Conservation (phyloP, 805 yeast species). For the Candida caryicola region DNA sequence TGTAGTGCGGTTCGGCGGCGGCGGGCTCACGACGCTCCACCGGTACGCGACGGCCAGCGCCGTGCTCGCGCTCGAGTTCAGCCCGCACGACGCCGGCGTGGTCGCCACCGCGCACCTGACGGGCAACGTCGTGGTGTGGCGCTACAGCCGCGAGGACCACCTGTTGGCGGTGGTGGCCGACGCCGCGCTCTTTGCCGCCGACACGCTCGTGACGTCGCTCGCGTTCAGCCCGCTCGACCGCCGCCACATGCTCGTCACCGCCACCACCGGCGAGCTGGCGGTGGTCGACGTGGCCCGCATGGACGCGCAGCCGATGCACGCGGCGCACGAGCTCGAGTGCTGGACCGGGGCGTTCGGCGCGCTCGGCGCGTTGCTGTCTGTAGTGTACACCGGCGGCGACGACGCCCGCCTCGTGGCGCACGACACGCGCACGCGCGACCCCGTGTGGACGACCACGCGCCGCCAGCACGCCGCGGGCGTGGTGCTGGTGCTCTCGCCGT, state of each 20-base stretch:
- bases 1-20: slow-evolving; percentile 29
- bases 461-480: slow-evolving; percentile 89
- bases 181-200: slow-evolving; percentile 46
- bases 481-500: slow-evolving; percentile 64
- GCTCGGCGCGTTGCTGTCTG: slow-evolving; percentile 47
- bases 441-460: slow-evolving; percentile 36
- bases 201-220: slow-evolving; percentile 60
- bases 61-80: slow-evolving; percentile 71
- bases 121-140: slow-evolving; percentile 72
- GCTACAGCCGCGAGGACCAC: slow-evolving; percentile 14
- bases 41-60: slow-evolving; percentile 52
- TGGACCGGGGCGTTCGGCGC: slow-evolving; percentile 83
- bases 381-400: slow-evolving; percentile 88
- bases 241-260: slow-evolving; percentile 49
- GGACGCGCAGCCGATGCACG: slow-evolving; percentile 21
- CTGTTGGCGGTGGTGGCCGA: slow-evolving; percentile 13
- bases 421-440: slow-evolving; percentile 49
- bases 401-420: slow-evolving; percentile 75
- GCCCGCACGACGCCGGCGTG: slow-evolving; percentile 48
- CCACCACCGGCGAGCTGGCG: slow-evolving; percentile 64
- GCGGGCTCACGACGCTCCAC: slow-evolving; percentile 14
- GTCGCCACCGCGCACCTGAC: slow-evolving; percentile 75
- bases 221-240: slow-evolving; percentile 49
- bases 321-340: slow-evolving; percentile 70
- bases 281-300: slow-evolving; percentile 30